Evolutionary conservation across 2,329 filamentous ascomycete genomes (phyloP).

Genomic region (Fusarium coicis): DNA sequence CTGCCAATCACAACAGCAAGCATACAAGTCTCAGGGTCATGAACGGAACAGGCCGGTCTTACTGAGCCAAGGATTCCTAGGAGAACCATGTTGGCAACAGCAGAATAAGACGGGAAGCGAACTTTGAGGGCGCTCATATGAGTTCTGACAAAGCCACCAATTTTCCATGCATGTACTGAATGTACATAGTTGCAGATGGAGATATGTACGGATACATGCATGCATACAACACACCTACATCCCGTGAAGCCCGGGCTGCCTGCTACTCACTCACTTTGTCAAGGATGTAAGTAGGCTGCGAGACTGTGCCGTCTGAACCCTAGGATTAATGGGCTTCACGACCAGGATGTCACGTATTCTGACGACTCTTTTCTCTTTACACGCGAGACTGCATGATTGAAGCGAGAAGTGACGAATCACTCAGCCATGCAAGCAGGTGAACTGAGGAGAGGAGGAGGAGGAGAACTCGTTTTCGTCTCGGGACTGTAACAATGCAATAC

Average conservation of each 20-base stretch:
- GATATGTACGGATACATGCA: neutral
- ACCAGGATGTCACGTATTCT: constrained; percentile 23
- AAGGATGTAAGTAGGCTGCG: constrained; percentile 17
- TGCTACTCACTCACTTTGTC: neutral
- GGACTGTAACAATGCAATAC: neutral
- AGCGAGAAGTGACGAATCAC: constrained; percentile 36
- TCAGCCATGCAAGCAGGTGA: constrained; percentile 8
- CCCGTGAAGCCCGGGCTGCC: neutral
- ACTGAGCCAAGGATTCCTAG: constrained; percentile 8
- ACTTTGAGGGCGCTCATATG: constrained; percentile 21
- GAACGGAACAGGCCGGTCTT: neutral
- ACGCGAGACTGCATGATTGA: constrained; percentile 18
- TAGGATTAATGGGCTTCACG: constrained; percentile 14
- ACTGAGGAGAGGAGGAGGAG: neutral
- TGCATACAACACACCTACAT: neutral
- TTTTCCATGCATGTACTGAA: neutral
- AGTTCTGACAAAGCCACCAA: constrained; percentile 16
- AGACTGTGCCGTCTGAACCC: constrained; percentile 28
- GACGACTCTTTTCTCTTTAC: constrained; percentile 24
- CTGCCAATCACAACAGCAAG: neutral
- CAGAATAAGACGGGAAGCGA: constrained; percentile 11
- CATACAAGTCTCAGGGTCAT: neutral
- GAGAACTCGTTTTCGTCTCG: constrained; percentile 14
- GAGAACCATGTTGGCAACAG: constrained; percentile 9
- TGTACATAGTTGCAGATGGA: constrained; percentile 9